These are phyloP conservation scores for Heritiera littoralis DNA, from an alignment of 345 rosid genomes.

Conservation along the genomic window DNA sequence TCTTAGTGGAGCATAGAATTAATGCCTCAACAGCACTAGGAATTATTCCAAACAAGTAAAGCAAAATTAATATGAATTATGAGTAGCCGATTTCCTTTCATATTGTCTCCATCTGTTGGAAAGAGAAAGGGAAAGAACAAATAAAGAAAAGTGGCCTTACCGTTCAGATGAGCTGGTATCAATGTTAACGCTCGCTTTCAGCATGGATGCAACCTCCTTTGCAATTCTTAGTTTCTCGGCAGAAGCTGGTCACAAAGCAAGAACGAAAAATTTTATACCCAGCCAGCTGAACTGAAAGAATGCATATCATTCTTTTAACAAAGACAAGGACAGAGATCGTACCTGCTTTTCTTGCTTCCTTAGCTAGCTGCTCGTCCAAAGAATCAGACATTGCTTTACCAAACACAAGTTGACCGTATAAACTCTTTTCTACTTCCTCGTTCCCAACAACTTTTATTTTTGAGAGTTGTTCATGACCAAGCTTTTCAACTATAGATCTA, in stretches of 20 bases:
- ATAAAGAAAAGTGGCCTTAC: slow-evolving; percentile 30
- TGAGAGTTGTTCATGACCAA: slow-evolving; percentile 66
- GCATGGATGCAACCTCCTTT: slow-evolving; percentile 83
- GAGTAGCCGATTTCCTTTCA: neutral
- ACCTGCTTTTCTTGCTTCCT: slow-evolving; percentile 87
- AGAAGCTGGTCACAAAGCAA: slow-evolving; percentile 55
- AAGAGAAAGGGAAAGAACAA: neutral
- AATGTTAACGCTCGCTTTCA: slow-evolving; percentile 75
- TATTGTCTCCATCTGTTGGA: neutral
- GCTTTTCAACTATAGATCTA: slow-evolving; percentile 79
- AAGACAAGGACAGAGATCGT: slow-evolving; percentile 16
- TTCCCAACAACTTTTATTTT: slow-evolving; percentile 64
- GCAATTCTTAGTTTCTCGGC: slow-evolving; percentile 90
- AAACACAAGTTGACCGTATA: slow-evolving; percentile 77
- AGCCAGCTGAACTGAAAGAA: slow-evolving; percentile 21
- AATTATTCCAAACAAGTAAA: slow-evolving; percentile 7
- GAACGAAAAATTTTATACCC: slow-evolving; percentile 28
- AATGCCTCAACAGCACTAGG: neutral
- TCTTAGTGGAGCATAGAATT: neutral
- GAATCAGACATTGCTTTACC: slow-evolving; percentile 60
- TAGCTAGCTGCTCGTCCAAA: slow-evolving; percentile 69
- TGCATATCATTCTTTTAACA: neutral
- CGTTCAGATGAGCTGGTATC: slow-evolving; percentile 83
- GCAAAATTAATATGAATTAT: neutral
- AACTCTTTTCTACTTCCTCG: slow-evolving; percentile 67